A percentile compares a stretch with the other conserved stretches of the same genome.
Conservation (phyloP, 140 eudicot genomes). For the Anethum foeniculum region DNA sequence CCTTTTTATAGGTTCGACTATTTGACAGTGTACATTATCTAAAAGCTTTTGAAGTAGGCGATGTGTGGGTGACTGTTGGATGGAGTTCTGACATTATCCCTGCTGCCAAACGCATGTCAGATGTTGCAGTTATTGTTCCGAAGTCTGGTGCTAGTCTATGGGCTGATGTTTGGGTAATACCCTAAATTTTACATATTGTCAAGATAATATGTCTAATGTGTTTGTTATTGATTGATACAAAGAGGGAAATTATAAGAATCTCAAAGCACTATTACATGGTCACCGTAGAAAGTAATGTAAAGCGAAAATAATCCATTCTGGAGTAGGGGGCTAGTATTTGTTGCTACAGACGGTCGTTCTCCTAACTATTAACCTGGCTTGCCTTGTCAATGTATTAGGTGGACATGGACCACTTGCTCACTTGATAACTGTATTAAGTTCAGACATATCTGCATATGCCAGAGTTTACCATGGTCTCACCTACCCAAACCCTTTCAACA, state of each 20-base stretch:
- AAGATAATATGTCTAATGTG: not conserved
- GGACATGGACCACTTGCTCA: not conserved
- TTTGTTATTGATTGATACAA: not conserved
- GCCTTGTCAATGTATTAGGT: not conserved
- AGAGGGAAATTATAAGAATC: not conserved
- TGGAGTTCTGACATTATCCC: constrained; percentile 94
- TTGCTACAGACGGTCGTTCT: not conserved
- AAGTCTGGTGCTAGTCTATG: constrained; percentile 93
- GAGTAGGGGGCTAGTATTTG: not conserved
- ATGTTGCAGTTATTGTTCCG: constrained; percentile 83
- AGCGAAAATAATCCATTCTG: not conserved
- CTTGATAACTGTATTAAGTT: not conserved
- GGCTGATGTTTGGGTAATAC: constrained; percentile 90
- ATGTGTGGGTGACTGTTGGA: constrained; percentile 96
- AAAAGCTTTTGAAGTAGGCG: constrained; percentile 77
- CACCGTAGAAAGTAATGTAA: not conserved
- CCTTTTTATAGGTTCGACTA: constrained; percentile 55
- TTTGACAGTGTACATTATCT: constrained; percentile 80
- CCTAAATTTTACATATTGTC: not conserved
- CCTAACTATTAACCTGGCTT: not conserved
- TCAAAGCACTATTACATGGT: not conserved
- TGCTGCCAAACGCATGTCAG: constrained; percentile 76
- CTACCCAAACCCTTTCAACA: not conserved
- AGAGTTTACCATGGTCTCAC: not conserved
- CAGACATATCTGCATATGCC: not conserved